A percentile compares a stretch with the other conserved stretches of the same genome.
These are phyloP conservation scores for Epichloe gansuensis DNA, from an alignment of 2,329 filamentous ascomycete genomes.

Conservation along the genomic window DNA sequence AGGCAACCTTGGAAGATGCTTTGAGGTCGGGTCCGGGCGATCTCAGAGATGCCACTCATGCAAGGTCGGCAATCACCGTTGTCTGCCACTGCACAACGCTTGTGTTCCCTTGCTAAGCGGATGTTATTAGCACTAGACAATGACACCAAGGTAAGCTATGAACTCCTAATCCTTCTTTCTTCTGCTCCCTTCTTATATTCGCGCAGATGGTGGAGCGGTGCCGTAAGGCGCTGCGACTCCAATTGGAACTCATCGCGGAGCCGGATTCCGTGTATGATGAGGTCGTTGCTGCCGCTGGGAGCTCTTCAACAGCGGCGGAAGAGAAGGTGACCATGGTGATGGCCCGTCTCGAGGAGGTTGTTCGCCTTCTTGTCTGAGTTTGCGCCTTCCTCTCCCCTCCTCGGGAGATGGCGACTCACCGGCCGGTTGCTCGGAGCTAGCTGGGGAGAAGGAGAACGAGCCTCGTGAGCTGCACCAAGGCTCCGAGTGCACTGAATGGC, in stretches of 20 bases:
- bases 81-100: not conserved
- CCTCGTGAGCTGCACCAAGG: too few relatives aligned
- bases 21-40: not conserved
- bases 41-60: not conserved
- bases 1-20: not conserved
- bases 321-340: not conserved
- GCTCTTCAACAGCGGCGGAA: not conserved
- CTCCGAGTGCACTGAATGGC: too few relatives aligned
- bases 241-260: not conserved
- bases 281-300: not conserved
- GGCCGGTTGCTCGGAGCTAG: too few relatives aligned
- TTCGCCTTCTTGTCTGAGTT: not conserved
- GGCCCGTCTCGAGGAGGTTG: not conserved
- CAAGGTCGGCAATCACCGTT: not conserved
- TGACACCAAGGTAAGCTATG: too few relatives aligned
- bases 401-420: too few relatives aligned
- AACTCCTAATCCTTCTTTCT: too few relatives aligned
- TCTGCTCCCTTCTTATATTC: too few relatives aligned
- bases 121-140: not conserved
- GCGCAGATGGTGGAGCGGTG: not conserved
- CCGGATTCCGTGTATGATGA: not conserved
- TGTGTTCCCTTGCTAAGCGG: not conserved
- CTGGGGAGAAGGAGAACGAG: too few relatives aligned
- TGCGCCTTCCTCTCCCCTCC: too few relatives aligned
- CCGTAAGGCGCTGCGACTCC: not conserved